phyloP scores from a whole-genome alignment of 352 stramenopile genomes.

The Phytophthora cryptogea region DNA sequence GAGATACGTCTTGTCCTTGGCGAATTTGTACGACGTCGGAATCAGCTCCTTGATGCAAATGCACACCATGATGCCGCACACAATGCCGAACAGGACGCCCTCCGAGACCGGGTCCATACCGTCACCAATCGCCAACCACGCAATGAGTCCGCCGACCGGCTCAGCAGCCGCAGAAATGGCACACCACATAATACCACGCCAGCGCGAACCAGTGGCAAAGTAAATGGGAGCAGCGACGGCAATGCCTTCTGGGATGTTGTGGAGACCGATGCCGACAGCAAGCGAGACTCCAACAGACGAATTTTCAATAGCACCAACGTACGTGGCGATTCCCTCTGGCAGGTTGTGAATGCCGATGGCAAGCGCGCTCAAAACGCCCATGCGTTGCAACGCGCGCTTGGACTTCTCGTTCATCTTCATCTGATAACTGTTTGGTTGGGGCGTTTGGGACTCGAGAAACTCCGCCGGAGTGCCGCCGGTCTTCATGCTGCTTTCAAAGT shows the following conservation, averaged over 20 bases:
- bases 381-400: conserved; percentile 60
- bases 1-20: conserved; percentile 69
- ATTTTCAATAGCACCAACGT: conserved; percentile 91
- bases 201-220: conserved; percentile 93
- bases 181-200: conserved; percentile 93
- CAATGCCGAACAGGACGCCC: conserved; percentile 91
- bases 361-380: conserved; percentile 91
- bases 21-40: conserved; percentile 90
- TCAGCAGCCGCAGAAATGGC: conserved; percentile 89
- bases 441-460: conserved; percentile 33
- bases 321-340: conserved; percentile 95
- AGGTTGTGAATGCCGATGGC: conserved; percentile 96
- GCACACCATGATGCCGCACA: conserved; percentile 95
- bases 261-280: conserved; percentile 94
- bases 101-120: conserved; percentile 69
- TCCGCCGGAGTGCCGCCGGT: background rate
- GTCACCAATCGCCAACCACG: conserved; percentile 83
- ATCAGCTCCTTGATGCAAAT: conserved; percentile 92
- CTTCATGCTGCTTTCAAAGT: conserved; percentile 31
- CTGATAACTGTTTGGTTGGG: conserved; percentile 9
- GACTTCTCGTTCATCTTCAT: conserved; percentile 38
- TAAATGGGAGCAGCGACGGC: conserved; percentile 96
- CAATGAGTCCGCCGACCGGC: conserved; percentile 86
- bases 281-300: conserved; percentile 90
- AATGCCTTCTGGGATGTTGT: conserved; percentile 97